phyloP scores from a whole-genome alignment of 345 rosid species.

The Reutealis trisperma region DNA sequence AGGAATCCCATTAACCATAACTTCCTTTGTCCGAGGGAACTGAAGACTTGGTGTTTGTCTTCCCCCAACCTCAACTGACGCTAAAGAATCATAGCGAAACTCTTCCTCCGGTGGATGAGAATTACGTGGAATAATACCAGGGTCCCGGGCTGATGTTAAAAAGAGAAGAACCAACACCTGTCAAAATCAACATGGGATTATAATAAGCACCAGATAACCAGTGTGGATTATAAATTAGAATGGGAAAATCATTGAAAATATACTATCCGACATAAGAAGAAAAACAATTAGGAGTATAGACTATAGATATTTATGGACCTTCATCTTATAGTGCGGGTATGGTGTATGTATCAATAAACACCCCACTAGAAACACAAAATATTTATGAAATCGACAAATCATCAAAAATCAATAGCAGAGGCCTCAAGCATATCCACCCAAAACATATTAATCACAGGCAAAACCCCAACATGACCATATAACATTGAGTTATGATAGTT shows the following conservation, averaged over 20 bases:
- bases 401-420: constrained; percentile 3
- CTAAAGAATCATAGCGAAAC: constrained; percentile 59
- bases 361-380: neutral
- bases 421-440: neutral
- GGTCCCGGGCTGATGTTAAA: constrained; percentile 90
- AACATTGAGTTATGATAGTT: neutral
- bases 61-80: constrained; percentile 61
- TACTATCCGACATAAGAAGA: neutral
- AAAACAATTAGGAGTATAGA: neutral
- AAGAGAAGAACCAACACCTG: constrained; percentile 85
- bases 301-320: neutral
- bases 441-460: neutral
- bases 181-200: constrained; percentile 35
- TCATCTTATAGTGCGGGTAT: neutral
- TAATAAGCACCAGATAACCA: constrained; percentile 11
- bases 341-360: neutral
- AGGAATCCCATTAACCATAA: constrained; percentile 70
- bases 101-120: constrained; percentile 96
- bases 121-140: constrained; percentile 91
- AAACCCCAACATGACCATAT: neutral
- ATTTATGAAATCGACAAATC: neutral
- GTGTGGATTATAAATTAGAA: neutral
- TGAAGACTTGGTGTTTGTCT: constrained; percentile 89
- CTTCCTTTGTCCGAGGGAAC: constrained; percentile 89
- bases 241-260: neutral